phyloP scores from a whole-genome alignment of 2,329 filamentous ascomycete species.

The Aspergillus tamarii region DNA sequence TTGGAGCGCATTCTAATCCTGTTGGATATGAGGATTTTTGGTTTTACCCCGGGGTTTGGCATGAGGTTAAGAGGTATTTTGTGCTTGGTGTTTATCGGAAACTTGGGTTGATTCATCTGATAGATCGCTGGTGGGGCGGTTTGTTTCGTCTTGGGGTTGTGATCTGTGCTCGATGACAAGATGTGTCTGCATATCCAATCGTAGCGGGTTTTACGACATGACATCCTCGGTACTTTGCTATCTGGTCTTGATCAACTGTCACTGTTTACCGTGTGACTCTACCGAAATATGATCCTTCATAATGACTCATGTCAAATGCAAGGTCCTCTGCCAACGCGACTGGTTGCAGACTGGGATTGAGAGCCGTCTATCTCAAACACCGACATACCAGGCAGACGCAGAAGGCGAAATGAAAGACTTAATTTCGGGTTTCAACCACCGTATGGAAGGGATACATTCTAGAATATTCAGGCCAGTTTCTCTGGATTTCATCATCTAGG shows the following conservation, averaged over 20 bases:
- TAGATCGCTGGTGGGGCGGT: background rate
- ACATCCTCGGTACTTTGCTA: background rate
- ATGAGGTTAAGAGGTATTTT: background rate
- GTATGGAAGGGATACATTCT: background rate
- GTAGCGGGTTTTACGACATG: too few relatives aligned
- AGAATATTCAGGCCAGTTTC: background rate
- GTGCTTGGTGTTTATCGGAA: background rate
- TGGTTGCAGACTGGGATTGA: background rate
- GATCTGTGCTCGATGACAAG: background rate
- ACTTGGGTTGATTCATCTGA: background rate
- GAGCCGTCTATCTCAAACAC: background rate
- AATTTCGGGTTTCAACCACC: background rate
- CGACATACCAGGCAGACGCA: background rate
- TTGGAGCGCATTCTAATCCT: background rate
- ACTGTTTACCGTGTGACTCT: too few relatives aligned
- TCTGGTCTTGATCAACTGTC: background rate
- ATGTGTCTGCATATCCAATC: background rate
- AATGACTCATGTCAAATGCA: background rate
- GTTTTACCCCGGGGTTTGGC: background rate
- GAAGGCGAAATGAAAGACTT: background rate
- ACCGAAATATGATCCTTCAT: background rate
- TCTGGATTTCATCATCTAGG: background rate
- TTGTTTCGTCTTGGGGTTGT: background rate
- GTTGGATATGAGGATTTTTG: background rate
- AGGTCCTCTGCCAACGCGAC: background rate